Evolutionary conservation across 768 basidiomycete species (phyloP).

Genomic region (Tricholoma matsutake): DNA sequence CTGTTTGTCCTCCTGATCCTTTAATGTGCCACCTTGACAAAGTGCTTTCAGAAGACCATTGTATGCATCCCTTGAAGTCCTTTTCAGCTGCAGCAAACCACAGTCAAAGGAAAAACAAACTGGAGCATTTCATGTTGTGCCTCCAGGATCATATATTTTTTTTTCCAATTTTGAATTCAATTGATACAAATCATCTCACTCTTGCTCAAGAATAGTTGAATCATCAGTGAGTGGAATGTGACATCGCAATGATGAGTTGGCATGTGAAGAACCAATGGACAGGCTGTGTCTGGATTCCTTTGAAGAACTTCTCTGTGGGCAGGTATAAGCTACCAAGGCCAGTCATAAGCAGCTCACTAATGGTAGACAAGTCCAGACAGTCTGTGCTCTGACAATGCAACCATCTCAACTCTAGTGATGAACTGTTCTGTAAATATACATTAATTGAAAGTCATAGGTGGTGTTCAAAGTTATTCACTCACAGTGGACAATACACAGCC

Average conservation of each 20-base stretch:
- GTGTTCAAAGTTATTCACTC: not conserved
- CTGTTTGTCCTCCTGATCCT: too few relatives aligned
- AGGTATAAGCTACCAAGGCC: not conserved
- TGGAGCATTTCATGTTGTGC: not conserved
- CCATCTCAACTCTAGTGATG: not conserved
- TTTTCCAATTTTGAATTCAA: not conserved
- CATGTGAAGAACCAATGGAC: not conserved
- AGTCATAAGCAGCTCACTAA: not conserved
- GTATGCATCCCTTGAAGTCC: not conserved
- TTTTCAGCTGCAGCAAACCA: not conserved
- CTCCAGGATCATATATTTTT: not conserved
- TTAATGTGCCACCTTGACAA: not conserved
- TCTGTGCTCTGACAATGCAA: not conserved
- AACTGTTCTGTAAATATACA: not conserved
- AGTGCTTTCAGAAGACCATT: not conserved
- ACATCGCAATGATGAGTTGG: not conserved
- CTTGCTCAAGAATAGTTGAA: not conserved
- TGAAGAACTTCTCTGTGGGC: not conserved
- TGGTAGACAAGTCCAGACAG: not conserved
- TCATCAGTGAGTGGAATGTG: not conserved
- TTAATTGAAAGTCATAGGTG: not conserved
- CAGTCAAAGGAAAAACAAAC: not conserved
- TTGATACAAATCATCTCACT: not conserved
- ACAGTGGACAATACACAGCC: not conserved
- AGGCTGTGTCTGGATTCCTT: not conserved